Percentiles rank a stretch among this genome's conserved stretches.
phyloP scores from a whole-genome alignment of 371 early-diverging fungal species.

The Smittium culicis region DNA sequence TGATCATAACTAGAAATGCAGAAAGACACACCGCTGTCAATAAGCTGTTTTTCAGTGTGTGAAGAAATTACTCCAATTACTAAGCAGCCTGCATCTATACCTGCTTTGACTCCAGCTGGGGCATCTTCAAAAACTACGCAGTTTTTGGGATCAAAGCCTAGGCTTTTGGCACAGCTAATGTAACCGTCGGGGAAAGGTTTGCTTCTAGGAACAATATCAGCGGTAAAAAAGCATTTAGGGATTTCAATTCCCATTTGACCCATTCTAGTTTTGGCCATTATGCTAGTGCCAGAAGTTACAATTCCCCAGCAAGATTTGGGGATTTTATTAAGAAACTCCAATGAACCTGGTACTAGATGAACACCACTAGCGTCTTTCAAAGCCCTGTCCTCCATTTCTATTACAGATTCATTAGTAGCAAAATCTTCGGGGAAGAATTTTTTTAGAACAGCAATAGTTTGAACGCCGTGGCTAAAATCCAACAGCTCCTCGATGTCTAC shows the following conservation, averaged over 20 bases:
- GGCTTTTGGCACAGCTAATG: conserved; percentile 30
- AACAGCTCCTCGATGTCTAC: conserved; percentile 26
- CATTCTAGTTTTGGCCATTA: conserved; percentile 30
- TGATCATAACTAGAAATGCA: conserved; percentile 2
- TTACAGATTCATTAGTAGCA: conserved; percentile 21
- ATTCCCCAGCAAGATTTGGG: conserved; percentile 30
- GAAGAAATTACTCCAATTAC: conserved; percentile 46
- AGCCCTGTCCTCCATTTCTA: conserved; percentile 23
- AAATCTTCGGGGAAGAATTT: conserved; percentile 29
- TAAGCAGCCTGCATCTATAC: conserved; percentile 39
- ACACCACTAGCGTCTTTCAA: conserved; percentile 25
- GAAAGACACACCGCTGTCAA: conserved; percentile 37
- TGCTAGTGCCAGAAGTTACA: conserved; percentile 33
- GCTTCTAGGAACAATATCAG: conserved; percentile 33
- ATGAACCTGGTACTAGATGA: conserved; percentile 28
- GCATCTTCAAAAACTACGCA: conserved; percentile 65
- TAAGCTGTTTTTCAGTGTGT: conserved; percentile 38
- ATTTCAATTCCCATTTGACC: conserved; percentile 23
- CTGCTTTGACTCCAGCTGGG: conserved; percentile 44
- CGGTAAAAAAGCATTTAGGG: conserved; percentile 31
- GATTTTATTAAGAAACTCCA: conserved; percentile 18
- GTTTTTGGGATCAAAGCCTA: conserved; percentile 34
- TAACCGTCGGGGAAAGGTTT: conserved; percentile 58
- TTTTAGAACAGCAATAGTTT: conserved; percentile 33
- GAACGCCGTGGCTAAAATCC: conserved; percentile 34